Conservation (phyloP, 2,329 filamentous ascomycete genomes). For the Trichoderma sp. region DNA sequence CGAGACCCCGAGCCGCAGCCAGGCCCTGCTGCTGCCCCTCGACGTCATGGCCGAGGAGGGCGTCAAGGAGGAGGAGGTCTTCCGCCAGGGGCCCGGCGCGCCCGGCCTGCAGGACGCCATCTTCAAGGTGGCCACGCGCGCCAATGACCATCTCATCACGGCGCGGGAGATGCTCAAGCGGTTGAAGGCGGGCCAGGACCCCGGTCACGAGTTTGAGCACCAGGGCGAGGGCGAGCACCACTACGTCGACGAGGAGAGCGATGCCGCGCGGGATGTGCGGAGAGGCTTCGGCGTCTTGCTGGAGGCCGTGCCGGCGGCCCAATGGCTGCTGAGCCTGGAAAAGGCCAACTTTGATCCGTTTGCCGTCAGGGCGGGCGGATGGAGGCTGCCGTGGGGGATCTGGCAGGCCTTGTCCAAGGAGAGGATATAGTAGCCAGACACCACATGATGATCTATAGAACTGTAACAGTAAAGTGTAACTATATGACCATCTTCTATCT, state of each 20-base stretch:
- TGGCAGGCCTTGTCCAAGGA: slow-evolving; percentile 57
- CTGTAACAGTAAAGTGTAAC: too few relatives aligned
- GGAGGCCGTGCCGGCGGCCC: slow-evolving; percentile 73
- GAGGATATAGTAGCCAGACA: slow-evolving; percentile 46
- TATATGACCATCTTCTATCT: too few relatives aligned
- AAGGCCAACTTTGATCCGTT: slow-evolving; percentile 81
- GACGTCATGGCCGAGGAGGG: slow-evolving; percentile 84
- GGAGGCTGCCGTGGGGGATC: slow-evolving; percentile 82
- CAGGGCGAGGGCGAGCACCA: slow-evolving; percentile 71
- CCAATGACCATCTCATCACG: slow-evolving; percentile 94
- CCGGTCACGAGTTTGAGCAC: slow-evolving; percentile 89
- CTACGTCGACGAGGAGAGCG: slow-evolving; percentile 51
- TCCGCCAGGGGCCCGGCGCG: slow-evolving; percentile 76
- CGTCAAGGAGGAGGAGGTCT: slow-evolving; percentile 86
- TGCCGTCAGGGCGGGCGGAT: slow-evolving; percentile 64
- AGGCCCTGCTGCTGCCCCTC: slow-evolving; percentile 74
- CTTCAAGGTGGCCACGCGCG: slow-evolving; percentile 88
- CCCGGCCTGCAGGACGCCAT: slow-evolving; percentile 84
- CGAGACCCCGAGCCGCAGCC: slow-evolving; percentile 45
- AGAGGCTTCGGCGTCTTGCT: slow-evolving; percentile 78
- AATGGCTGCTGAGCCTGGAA: slow-evolving; percentile 80
- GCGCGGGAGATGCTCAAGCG: slow-evolving; percentile 88
- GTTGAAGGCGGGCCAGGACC: slow-evolving; percentile 69
- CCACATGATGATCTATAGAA: too few relatives aligned
- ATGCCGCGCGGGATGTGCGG: slow-evolving; percentile 49